Base-by-base conservation (phyloP, 148 eudicot genomes). In the Gaultheria prostrata region DNA sequence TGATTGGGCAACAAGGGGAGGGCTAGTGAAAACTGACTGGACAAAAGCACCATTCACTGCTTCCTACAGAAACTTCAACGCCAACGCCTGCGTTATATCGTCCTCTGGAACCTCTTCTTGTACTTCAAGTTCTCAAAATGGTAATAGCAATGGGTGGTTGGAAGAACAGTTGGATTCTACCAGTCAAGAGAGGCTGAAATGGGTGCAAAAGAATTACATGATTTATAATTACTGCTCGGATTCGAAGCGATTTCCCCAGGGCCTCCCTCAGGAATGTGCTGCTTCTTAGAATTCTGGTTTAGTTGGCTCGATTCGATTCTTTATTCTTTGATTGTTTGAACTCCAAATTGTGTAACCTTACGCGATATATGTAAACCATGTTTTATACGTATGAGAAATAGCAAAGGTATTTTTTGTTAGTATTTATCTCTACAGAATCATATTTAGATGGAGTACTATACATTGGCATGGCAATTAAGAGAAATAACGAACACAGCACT, bases 1-100 rank as follows among this genome's bases (percentile, higher is more conserved):
- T 18, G 87, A 87, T 20, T 87, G 89, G 89, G 87, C 89, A 20
- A 87, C 89, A 24, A 84, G 85, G 65, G 89, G 89, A 10, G 89
- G 89, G 4, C 85, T 82, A 0, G 83, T 87, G 4, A 87, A 87
- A 84, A 87, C 89, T 2, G 87, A 87, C 82, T 87, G 89, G 89
- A 82, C 77, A 0, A 69, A 85, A 24, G 89, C 87, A 14, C 89
- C 89, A 3, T 87, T 87, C 48, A 87, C 85, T 10, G 86, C 89
- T 9, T 87, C 85, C 0, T 87, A 87, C 77, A n/a, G 83, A 12
- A 87, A 87, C 69, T 87, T 87, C 85, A 87, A 84, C 2, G 87
- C 87, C 12, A 21, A 85, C 4, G 89, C 89, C 61, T 87, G 89
- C 24, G 51, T 84, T 1, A 2, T n/a, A 30, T 59, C 77, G 63